Conservation (phyloP, 352 stramenopile species). For the Hyphochytrium catenoides region DNA sequence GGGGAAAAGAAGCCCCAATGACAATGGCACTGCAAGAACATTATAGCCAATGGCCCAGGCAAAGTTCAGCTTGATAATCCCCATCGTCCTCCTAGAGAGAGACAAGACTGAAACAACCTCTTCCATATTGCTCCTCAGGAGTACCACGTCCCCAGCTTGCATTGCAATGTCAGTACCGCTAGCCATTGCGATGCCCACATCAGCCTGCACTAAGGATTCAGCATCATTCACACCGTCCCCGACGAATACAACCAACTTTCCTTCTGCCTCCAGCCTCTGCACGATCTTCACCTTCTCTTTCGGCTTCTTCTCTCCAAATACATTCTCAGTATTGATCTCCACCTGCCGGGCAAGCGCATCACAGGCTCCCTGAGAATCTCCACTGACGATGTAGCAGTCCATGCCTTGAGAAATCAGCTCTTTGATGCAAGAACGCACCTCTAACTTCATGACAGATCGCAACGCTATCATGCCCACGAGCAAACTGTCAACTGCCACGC, state of each 20-base stretch:
- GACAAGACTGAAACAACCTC: slow-evolving; percentile 33
- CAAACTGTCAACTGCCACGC: slow-evolving; percentile 23
- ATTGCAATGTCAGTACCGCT: slow-evolving; percentile 36
- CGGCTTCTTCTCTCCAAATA: slow-evolving; percentile 30
- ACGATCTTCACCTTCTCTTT: slow-evolving; percentile 53
- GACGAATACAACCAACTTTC: slow-evolving; percentile 39
- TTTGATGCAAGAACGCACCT: slow-evolving; percentile 25
- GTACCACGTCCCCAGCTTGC: slow-evolving; percentile 34
- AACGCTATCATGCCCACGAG: slow-evolving; percentile 25
- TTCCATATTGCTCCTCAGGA: slow-evolving; percentile 35
- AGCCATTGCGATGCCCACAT: slow-evolving; percentile 35
- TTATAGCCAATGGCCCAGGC: slow-evolving; percentile 46
- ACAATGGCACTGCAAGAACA: slow-evolving; percentile 35
- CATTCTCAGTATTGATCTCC: slow-evolving; percentile 22
- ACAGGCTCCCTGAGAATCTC: slow-evolving; percentile 32
- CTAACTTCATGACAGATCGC: slow-evolving; percentile 19
- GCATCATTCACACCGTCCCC: slow-evolving; percentile 44
- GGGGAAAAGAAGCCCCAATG: slow-evolving; percentile 32
- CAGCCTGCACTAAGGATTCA: slow-evolving; percentile 28
- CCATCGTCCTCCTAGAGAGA: slow-evolving; percentile 27
- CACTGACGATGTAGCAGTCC: slow-evolving; percentile 42
- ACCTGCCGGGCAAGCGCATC: slow-evolving; percentile 21
- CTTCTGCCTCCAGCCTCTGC: slow-evolving; percentile 27
- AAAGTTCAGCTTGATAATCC: slow-evolving; percentile 44
- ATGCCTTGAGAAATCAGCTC: slow-evolving; percentile 23